Evolutionary conservation across 305 asterid genomes (phyloP), one percentile per base, ranked within the genome.

Genomic region (Withania somnifera): DNA sequence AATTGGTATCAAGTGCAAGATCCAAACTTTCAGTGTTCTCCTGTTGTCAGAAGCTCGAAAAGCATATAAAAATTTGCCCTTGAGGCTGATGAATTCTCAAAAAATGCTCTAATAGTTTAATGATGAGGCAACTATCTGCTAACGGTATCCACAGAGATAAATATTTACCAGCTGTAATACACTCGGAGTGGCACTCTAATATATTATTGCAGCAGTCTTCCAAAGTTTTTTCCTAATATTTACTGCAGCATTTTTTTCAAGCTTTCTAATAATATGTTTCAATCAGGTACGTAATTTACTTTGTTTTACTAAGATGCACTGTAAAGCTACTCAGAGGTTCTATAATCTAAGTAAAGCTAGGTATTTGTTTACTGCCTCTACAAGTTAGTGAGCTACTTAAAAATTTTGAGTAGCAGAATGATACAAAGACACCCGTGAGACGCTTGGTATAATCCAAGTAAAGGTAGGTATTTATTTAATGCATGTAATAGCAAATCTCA

Each of bases 1-100:
- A 51, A 81, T 40, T 53, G 30, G 47, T 84, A 24, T 84, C 58
- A 60, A 14, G 78, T 53, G 60, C 40, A 78, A 83, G 54, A 68
- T 81, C 20, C 54, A 11, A 36, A 38, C 50, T 9, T 56, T 42
- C 51, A 22, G 15, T 26, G n/a, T 56, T 80, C 36, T 63, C 53
- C 36, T 63, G 50, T 63, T 80, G 83, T 80, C 20, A 42, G 53
- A 79, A 53, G 30, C 57, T n/a, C 28, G 30, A 20, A 80, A 61
- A 63, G 8, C 11, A 80, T 63, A 61, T 47, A 34, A 45, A 34
- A 45, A 61, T 42, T 14, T 30, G 51, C 47, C 28, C 1, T 63
- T 19, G 34, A 77, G 64, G 80, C 60, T 54, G 64, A 78, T 38
- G 82, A 24, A 60, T 45, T 40, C 58, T 26, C 75, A 42, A 63